Percentiles rank a stretch among this genome's conserved stretches.
Conservation (phyloP, 2,329 filamentous ascomycete species). For the Monilinia fructigena region DNA sequence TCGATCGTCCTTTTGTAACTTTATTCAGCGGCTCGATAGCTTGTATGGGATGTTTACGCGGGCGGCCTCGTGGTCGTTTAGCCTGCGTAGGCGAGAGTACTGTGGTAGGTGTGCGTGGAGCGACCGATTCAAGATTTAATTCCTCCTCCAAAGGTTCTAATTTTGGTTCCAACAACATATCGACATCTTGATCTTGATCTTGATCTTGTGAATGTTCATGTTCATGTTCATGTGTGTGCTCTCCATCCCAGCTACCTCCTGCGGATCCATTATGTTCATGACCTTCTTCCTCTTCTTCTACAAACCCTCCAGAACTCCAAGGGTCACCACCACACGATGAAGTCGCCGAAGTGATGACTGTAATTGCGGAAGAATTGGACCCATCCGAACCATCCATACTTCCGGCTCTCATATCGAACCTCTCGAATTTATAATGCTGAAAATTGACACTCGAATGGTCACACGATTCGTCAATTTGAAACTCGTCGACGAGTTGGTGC, state of each 20-base stretch:
- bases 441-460: constrained; percentile 5
- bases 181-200: constrained; percentile 42
- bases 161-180: constrained; percentile 51
- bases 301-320: constrained; percentile 33
- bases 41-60: constrained; percentile 69
- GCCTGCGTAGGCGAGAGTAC: constrained; percentile 23
- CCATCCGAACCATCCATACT: constrained; percentile 38
- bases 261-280: constrained; percentile 8
- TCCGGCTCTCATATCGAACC: constrained; percentile 20
- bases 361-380: constrained; percentile 34
- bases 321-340: constrained; percentile 34
- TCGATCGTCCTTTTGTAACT: constrained; percentile 72
- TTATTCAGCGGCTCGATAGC: constrained; percentile 61
- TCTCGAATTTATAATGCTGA: constrained; percentile 12
- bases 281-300: constrained; percentile 33
- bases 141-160: constrained; percentile 54
- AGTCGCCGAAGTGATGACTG: constrained; percentile 35
- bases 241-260: constrained; percentile 10
- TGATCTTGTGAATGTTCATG: constrained; percentile 40
- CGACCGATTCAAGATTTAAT: constrained; percentile 54
- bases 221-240: background rate
- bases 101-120: constrained; percentile 28
- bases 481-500: constrained; percentile 18
- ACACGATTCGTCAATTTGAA: constrained; percentile 6
- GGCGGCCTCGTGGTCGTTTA: constrained; percentile 75